Evolutionary conservation across 2,329 filamentous ascomycete species (phyloP), one percentile per base, ranked within the genome.

Genomic region (Cladophialophora psammophila): DNA sequence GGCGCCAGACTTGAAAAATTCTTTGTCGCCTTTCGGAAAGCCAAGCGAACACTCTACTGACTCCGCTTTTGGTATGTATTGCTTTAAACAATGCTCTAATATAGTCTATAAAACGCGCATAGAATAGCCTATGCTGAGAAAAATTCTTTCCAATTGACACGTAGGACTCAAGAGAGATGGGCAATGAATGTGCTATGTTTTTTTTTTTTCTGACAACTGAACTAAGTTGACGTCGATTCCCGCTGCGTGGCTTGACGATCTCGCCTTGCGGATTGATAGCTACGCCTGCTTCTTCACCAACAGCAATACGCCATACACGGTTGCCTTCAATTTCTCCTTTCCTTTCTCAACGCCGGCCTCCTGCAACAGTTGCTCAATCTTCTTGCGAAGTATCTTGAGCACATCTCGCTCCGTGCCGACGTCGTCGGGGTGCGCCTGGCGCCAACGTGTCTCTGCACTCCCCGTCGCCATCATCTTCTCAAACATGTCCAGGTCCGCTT

Each of bases 391-490:
- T 6, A 72, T 65, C 52, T 62, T 72, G 12, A 80, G 71, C 10
- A 75, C 72, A 70, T 80, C 79, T 15, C 74, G 64, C 15, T 67
- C 60, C 12, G 68, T 66, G 36, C 80, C 78, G 6, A 70, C 74
- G 5, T 72, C 52, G 3, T 78, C 75, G 1, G 77, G 76, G 71
- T 82, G 72, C 4, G 76, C 78, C 73, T 77, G 74, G 48, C 78
- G 75, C 80, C 75, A 79, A 15, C 80, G 73, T 18, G 76, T 79
- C n/a, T 81, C 76, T 62, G 76, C 73, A 65, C 77, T 80, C 2
- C 73, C 73, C 2, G 79, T 81, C 1, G 65, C 72, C 31, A 78
- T 54, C 3, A 68, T 61, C 63, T 73, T 72, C 58, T 76, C 74
- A 57, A 76, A 53, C n/a, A 63, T 52, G 48, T 74, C 74, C 64